phyloP scores from a whole-genome alignment of 306 rosid species.

The Chamaecrista fasciculata region DNA sequence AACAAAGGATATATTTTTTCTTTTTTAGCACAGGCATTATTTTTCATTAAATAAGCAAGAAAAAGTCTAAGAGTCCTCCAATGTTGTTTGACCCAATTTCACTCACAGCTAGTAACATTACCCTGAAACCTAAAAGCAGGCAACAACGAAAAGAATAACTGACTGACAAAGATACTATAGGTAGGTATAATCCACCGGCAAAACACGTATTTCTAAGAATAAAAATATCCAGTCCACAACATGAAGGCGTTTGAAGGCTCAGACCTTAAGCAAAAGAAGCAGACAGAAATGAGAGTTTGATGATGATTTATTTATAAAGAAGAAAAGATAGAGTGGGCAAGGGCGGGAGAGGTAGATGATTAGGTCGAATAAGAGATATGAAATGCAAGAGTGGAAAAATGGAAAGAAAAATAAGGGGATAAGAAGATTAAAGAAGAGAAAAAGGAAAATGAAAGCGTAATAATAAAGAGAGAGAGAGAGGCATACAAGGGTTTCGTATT shows the following conservation, averaged over 20 bases:
- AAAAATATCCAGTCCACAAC: neutral
- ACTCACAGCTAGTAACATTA: neutral
- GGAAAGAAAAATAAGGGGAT: neutral
- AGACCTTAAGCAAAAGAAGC: neutral
- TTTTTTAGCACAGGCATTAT: neutral
- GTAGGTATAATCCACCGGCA: neutral
- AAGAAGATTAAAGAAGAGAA: neutral
- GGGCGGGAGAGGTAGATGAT: neutral
- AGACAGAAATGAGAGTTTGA: neutral
- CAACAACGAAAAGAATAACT: neutral
- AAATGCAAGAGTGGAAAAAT: neutral
- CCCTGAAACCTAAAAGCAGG: neutral
- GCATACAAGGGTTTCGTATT: slow-evolving; percentile 66
- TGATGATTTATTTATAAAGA: neutral
- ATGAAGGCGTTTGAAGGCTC: neutral
- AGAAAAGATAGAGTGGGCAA: neutral
- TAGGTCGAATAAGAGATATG: neutral
- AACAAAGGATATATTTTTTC: too few relatives aligned
- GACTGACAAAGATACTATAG: neutral
- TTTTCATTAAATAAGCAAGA: neutral
- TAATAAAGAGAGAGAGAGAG: neutral
- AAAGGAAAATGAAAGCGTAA: neutral
- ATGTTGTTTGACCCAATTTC: neutral
- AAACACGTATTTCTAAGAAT: neutral
- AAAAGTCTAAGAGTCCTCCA: neutral